Evolutionary conservation across 1,284 basidiomycete species (phyloP).

Genomic region (Boletus sp.): DNA sequence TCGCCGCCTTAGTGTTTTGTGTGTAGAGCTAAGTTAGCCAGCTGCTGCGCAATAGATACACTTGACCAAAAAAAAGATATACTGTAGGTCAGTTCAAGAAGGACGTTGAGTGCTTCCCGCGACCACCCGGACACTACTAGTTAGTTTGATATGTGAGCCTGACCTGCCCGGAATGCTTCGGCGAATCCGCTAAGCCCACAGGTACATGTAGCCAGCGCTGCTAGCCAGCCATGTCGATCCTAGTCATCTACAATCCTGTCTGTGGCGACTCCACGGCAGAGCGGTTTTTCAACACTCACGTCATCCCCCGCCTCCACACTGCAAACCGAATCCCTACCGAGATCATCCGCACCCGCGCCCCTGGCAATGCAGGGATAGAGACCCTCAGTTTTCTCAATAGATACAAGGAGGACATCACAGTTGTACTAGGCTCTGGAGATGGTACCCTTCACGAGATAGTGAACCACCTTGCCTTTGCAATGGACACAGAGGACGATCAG

Average conservation of each 20-base stretch:
- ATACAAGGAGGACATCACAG: constrained; percentile 33
- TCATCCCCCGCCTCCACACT: constrained; percentile 61
- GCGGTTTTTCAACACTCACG: constrained; percentile 51
- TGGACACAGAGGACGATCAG: constrained; percentile 24
- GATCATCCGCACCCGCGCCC: constrained; percentile 47
- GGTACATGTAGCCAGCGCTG: background rate
- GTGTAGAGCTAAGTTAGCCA: too few species aligned
- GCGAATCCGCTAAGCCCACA: constrained; percentile 1
- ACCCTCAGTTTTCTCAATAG: constrained; percentile 41
- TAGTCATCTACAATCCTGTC: constrained; percentile 52
- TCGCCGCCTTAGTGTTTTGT: too few species aligned
- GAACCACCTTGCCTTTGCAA: constrained; percentile 47
- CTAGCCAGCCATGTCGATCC: constrained; percentile 34
- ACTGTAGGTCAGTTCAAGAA: background rate
- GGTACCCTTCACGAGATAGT: constrained; percentile 88
- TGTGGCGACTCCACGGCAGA: constrained; percentile 42
- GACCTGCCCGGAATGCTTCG: background rate
- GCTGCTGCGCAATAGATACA: too few species aligned
- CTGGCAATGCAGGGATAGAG: constrained; percentile 57
- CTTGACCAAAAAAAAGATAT: too few species aligned
- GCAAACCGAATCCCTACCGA: constrained; percentile 38
- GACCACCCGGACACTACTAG: background rate
- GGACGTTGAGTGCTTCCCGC: background rate
- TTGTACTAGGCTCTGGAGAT: constrained; percentile 80
- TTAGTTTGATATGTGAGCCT: constrained; percentile 10